These are phyloP conservation scores for Coemansia sp. DNA, from an alignment of 192 early-diverging fungal species.

Conservation along the genomic window DNA sequence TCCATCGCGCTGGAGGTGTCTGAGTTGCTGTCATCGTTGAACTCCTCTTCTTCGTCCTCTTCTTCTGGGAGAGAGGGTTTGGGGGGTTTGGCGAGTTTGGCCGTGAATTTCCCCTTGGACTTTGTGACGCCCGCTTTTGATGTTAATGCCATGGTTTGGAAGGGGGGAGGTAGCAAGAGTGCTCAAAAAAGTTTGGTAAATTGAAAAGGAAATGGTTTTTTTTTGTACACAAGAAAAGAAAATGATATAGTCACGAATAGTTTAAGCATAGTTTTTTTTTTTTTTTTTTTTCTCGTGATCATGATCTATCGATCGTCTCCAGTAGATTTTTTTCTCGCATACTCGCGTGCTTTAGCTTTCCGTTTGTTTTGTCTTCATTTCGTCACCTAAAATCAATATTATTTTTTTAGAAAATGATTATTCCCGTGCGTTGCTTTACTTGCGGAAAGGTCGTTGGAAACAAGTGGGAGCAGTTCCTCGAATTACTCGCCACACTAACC, in stretches of 20 bases:
- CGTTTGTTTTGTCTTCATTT: slow-evolving; percentile 1
- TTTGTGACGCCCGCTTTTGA: not conserved
- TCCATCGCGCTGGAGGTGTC: slow-evolving; percentile 16
- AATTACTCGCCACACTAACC: slow-evolving; percentile 65
- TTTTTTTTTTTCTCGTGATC: not conserved
- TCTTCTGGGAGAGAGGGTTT: not conserved
- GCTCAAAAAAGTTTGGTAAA: not conserved
- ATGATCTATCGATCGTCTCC: not conserved
- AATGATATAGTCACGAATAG: not conserved
- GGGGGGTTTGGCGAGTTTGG: slow-evolving; percentile 1
- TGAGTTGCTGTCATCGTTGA: not conserved
- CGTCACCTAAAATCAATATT: not conserved
- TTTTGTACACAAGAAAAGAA: not conserved
- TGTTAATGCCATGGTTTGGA: not conserved
- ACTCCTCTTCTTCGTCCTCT: slow-evolving; percentile 9
- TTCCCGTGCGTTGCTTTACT: slow-evolving; percentile 97
- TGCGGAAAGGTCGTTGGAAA: slow-evolving; percentile 98
- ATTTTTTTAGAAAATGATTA: slow-evolving; percentile 74
- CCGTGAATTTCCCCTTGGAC: slow-evolving; percentile 16
- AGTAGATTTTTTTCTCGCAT: not conserved
- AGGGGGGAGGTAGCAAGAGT: too few relatives aligned
- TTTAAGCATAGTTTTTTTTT: not conserved
- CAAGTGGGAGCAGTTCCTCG: slow-evolving; percentile 93
- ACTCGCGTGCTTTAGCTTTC: not conserved
- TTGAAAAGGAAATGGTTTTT: not conserved